Base-by-base conservation (phyloP, 768 basidiomycete genomes). In the Lepiota venenata region DNA sequence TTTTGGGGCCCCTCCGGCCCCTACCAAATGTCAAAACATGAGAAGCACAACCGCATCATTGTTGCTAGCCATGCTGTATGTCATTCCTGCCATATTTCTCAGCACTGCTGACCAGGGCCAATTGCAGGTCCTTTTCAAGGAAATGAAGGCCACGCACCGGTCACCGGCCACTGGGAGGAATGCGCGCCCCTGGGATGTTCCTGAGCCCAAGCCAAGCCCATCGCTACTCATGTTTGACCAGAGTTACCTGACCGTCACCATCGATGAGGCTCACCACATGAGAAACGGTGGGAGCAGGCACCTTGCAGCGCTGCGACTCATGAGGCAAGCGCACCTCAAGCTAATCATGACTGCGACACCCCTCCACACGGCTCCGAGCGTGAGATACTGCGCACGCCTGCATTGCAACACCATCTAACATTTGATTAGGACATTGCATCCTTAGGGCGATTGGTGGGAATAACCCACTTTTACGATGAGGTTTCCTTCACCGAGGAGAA, bases 331-430 rank as follows among this genome's bases (percentile, higher is more conserved):
- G 8, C 37, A 18, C 0, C 21, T 66, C 0, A 49, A 54, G 2
- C 18, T 69, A 1, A 50, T 64, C 2, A 47, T 65, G 42, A 68
- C 69, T 1, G 70, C 64, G 0, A 71, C 69, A 0, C 69, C 70
- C 1, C 56, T 71, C 1, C 67, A 64, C 37, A 69, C 25, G 2
- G 25, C 25, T 5, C 25, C 25, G 5, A 25, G 5, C 3, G 25
- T 25, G 25, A 25, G 25, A 2, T 25, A 25, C 2, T 25, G 25
- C n/a, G n/a, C n/a, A 25, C 25, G 25, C 5, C 3, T 2, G 5
- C 25, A 25, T 2, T 25, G 25, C 3, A 25, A 25, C n/a, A n/a
- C n/a, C n/a, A n/a, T n/a, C 5, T 25, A 25, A 5, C 25, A 25
- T 25, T 25, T 25, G 2, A 25, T 5, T 25, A 25, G 25, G 25